These are phyloP conservation scores for Calonectria pseudoreteaudii DNA, from an alignment of 2,329 filamentous ascomycete species.

Conservation along the genomic window DNA sequence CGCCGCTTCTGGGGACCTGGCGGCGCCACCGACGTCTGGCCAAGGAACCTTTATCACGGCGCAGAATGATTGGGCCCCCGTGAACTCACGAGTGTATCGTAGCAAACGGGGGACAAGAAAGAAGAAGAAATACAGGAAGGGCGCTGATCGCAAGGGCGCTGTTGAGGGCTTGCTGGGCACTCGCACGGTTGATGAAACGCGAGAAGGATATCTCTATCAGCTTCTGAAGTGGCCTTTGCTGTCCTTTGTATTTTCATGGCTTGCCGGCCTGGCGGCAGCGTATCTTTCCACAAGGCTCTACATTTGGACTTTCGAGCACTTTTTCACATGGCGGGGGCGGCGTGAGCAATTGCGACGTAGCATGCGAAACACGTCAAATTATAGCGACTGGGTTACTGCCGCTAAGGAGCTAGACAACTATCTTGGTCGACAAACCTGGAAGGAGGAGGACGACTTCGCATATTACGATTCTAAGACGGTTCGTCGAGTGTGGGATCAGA, in stretches of 20 bases:
- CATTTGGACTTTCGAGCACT: conserved; percentile 92
- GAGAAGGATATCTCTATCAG: conserved; percentile 91
- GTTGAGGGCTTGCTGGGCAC: conserved; percentile 60
- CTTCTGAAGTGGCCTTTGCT: conserved; percentile 94
- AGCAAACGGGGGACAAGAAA: conserved; percentile 52
- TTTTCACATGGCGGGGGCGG: conserved; percentile 87
- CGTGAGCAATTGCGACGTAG: conserved; percentile 77
- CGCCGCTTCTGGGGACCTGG: conserved; percentile 52
- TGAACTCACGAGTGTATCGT: conserved; percentile 75
- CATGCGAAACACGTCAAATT: conserved; percentile 78
- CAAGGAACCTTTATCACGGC: conserved; percentile 80
- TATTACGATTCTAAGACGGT: conserved; percentile 93
- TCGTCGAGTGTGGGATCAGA: conserved; percentile 79
- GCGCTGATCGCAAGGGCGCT: conserved; percentile 51
- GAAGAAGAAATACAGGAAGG: conserved; percentile 45
- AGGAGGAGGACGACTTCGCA: conserved; percentile 79
- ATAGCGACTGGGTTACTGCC: conserved; percentile 84
- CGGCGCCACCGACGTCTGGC: conserved; percentile 37
- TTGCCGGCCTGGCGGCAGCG: conserved; percentile 74
- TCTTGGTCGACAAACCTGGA: conserved; percentile 85
- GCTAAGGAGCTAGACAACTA: conserved; percentile 84
- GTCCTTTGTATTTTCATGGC: conserved; percentile 82
- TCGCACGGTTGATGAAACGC: conserved; percentile 87
- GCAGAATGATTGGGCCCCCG: conserved; percentile 94
- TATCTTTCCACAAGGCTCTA: conserved; percentile 90